Evolutionary conservation across 2,329 filamentous ascomycete genomes (phyloP).

Genomic region (Thermothelomyces thermophilus): DNA sequence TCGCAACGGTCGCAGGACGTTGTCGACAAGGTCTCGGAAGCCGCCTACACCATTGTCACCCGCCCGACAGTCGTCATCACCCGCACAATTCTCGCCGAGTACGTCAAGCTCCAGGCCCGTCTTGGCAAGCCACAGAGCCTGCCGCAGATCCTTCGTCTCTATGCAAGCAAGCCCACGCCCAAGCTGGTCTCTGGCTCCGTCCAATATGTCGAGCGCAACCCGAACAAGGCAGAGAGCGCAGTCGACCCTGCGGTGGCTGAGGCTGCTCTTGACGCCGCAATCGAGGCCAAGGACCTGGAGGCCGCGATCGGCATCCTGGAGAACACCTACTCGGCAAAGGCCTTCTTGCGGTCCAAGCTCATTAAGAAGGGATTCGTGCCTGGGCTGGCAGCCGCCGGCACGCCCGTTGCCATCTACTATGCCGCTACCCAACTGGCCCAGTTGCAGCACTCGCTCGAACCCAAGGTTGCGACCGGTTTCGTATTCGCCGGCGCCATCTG

Average conservation of each 20-base stretch:
- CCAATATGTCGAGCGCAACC: constrained; percentile 55
- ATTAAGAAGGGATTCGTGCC: constrained; percentile 59
- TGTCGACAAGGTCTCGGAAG: constrained; percentile 47
- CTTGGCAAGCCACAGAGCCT: constrained; percentile 69
- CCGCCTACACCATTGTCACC: constrained; percentile 63
- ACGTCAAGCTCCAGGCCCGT: constrained; percentile 68
- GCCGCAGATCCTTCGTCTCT: constrained; percentile 73
- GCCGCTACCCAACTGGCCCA: constrained; percentile 60
- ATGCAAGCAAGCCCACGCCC: constrained; percentile 74
- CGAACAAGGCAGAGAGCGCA: constrained; percentile 63
- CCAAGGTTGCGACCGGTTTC: constrained; percentile 64
- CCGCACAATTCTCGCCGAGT: constrained; percentile 61
- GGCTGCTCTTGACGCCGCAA: constrained; percentile 69
- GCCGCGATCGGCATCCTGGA: constrained; percentile 72
- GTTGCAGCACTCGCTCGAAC: constrained; percentile 71
- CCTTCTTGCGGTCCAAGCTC: constrained; percentile 62
- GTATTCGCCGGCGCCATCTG: constrained; percentile 75
- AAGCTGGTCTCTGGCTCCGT: constrained; percentile 52
- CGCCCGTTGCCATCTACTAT: constrained; percentile 63
- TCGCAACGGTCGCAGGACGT: constrained; percentile 31
- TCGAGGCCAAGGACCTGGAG: constrained; percentile 69
- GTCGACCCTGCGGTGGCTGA: constrained; percentile 66
- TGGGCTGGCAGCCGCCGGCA: constrained; percentile 44
- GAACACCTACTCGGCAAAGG: constrained; percentile 57
- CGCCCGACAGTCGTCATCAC: constrained; percentile 77